Evolutionary conservation across 495 filamentous ascomycete genomes (phyloP).

Genomic region (Acidiella bohemica): DNA sequence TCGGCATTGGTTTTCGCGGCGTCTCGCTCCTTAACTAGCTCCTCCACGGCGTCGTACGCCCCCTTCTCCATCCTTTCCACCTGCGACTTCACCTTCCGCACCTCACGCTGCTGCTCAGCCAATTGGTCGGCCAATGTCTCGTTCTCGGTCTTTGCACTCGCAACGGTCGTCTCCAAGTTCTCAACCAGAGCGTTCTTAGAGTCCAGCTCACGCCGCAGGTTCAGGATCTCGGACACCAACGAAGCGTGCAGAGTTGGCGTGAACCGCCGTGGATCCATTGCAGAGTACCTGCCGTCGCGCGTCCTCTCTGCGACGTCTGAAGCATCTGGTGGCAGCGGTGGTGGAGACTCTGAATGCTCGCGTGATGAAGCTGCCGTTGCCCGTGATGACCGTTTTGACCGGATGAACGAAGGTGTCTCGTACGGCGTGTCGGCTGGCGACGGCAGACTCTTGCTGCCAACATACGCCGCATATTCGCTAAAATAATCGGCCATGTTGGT

Average conservation of each 20-base stretch:
- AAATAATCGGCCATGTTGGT: slow-evolving; percentile 25
- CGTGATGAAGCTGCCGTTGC: slow-evolving; percentile 37
- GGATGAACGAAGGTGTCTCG: slow-evolving; percentile 42
- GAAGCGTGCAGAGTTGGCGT: slow-evolving; percentile 92
- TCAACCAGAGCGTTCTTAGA: slow-evolving; percentile 75
- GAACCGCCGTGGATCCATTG: slow-evolving; percentile 78
- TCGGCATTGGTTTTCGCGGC: slow-evolving; percentile 58
- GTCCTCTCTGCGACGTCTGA: slow-evolving; percentile 30
- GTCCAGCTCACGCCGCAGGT: slow-evolving; percentile 75
- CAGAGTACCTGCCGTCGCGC: slow-evolving; percentile 60
- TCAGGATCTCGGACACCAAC: slow-evolving; percentile 85
- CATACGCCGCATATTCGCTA: slow-evolving; percentile 21
- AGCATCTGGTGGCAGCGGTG: slow-evolving; percentile 39
- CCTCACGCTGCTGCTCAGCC: slow-evolving; percentile 54
- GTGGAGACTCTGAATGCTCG: slow-evolving; percentile 48
- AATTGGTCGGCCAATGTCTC: slow-evolving; percentile 51
- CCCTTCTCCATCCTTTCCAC: slow-evolving; percentile 76
- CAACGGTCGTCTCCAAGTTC: slow-evolving; percentile 60
- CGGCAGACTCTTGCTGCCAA: slow-evolving; percentile 40
- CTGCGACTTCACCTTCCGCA: slow-evolving; percentile 67
- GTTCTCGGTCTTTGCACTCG: slow-evolving; percentile 56
- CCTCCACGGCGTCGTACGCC: slow-evolving; percentile 66
- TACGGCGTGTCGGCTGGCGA: slow-evolving; percentile 55
- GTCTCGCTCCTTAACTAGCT: slow-evolving; percentile 75
- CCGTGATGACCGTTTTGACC: slow-evolving; percentile 38